Percentiles rank a stretch among this genome's conserved stretches.
These are phyloP conservation scores for Septoria petroselini DNA, from an alignment of 2,329 filamentous ascomycete genomes.

Conservation along the genomic window DNA sequence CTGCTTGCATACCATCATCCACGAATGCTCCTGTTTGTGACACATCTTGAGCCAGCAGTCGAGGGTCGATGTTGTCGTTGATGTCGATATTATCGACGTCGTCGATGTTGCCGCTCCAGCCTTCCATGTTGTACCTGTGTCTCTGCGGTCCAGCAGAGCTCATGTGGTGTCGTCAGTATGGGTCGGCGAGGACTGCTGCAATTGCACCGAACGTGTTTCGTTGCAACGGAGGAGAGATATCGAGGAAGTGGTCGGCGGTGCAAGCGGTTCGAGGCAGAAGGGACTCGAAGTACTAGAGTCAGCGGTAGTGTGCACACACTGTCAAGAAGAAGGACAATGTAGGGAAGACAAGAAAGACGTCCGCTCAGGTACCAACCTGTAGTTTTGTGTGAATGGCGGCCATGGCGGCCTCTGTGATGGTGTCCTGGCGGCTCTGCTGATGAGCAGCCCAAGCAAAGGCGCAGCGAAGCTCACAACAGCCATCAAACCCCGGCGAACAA, in stretches of 20 bases:
- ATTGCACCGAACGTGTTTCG: background rate
- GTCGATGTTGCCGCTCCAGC: background rate
- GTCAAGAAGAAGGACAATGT: too few relatives aligned
- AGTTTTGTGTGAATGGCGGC: too few relatives aligned
- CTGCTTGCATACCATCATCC: background rate
- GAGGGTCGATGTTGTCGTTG: conserved; percentile 4
- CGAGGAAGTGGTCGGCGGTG: background rate
- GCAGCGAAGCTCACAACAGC: background rate
- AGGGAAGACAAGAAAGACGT: too few relatives aligned
- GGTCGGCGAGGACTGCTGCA: background rate
- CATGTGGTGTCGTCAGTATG: background rate
- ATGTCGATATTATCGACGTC: too few relatives aligned
- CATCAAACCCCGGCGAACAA: too few relatives aligned
- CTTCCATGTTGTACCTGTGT: background rate
- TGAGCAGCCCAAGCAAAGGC: background rate
- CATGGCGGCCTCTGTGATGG: background rate
- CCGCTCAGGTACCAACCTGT: too few relatives aligned
- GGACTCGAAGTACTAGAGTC: background rate
- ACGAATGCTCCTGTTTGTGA: background rate
- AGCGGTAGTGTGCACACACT: background rate
- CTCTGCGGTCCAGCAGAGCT: conserved; percentile 6
- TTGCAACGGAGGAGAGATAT: background rate
- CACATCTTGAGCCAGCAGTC: background rate
- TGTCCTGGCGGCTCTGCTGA: background rate
- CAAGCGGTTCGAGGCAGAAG: background rate